Evolutionary conservation across 192 early-diverging fungal genomes (phyloP).

Genomic region (Piromyces sp.): DNA sequence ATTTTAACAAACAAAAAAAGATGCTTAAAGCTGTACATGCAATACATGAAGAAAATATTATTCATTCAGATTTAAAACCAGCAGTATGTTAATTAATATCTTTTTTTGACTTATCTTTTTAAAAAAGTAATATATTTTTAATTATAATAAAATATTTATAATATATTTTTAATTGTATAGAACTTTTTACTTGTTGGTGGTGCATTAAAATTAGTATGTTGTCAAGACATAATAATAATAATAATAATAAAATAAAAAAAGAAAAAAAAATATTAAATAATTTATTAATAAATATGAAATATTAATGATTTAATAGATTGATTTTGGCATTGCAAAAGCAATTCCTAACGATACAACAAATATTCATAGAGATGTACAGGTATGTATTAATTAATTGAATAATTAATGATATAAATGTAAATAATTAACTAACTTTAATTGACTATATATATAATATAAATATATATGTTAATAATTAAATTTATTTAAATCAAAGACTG

Average conservation of each 20-base stretch:
- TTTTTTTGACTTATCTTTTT: too few species aligned
- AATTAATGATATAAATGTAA: too few species aligned
- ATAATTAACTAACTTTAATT: too few species aligned
- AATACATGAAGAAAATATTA: slow-evolving; percentile 72
- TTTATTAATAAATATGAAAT: background rate
- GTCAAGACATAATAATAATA: background rate
- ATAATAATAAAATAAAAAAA: background rate
- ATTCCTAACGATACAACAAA: slow-evolving; percentile 90
- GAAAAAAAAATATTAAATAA: too few species aligned
- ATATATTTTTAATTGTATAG: background rate
- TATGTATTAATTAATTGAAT: slow-evolving; percentile 4
- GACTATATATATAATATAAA: too few species aligned
- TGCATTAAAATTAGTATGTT: slow-evolving; percentile 45
- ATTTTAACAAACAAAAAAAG: slow-evolving; percentile 17
- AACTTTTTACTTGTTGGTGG: slow-evolving; percentile 84
- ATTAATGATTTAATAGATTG: slow-evolving; percentile 32
- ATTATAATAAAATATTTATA: too few species aligned
- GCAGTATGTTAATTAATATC: slow-evolving; percentile 24
- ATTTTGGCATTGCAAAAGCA: slow-evolving; percentile 94
- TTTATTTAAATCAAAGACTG: too few species aligned
- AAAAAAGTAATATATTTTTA: too few species aligned
- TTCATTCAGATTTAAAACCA: slow-evolving; percentile 88
- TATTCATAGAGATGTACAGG: slow-evolving; percentile 67
- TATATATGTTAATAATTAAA: too few species aligned
- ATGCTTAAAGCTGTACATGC: slow-evolving; percentile 79